Conservation (phyloP, 163 green algal genomes). For the Chloromonas sp. region DNA sequence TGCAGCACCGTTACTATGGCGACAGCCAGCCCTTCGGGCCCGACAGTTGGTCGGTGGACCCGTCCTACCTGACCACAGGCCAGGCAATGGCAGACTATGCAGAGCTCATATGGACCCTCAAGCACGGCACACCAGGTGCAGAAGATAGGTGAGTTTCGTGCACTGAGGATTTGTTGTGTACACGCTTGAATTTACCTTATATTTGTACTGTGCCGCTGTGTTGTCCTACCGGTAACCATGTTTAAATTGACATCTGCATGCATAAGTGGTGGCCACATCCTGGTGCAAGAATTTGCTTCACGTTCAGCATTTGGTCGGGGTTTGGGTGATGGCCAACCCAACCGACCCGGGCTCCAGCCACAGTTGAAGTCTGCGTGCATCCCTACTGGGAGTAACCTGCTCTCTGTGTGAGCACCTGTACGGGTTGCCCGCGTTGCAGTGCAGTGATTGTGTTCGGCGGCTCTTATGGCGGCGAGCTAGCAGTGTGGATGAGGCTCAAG, state of each 20-base stretch:
- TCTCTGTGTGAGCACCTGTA: background rate
- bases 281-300: background rate
- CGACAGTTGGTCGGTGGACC: conserved; percentile 39
- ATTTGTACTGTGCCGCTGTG: no score
- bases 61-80: conserved; percentile 31
- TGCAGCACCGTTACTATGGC: conserved; percentile 75
- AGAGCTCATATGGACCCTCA: conserved; percentile 59
- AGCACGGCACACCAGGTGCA: conserved; percentile 22
- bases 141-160: conserved; percentile 21
- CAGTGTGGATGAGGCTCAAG: conserved; percentile 69
- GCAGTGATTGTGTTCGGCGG: conserved; percentile 80
- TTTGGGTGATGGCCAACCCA: no score
- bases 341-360: no score
- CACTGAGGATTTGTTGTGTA: background rate
- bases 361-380: no score
- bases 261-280: background rate
- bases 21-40: conserved; percentile 60
- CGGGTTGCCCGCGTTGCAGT: conserved; percentile 8
- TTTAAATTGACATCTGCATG: background rate
- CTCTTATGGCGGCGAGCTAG: conserved; percentile 77
- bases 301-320: no score
- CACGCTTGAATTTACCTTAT: background rate
- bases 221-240: background rate
- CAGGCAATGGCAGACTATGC: conserved; percentile 81
- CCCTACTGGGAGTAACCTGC: no score